phyloP scores from a whole-genome alignment of 2,329 filamentous ascomycete genomes.

The Trichoderma polysporum region DNA sequence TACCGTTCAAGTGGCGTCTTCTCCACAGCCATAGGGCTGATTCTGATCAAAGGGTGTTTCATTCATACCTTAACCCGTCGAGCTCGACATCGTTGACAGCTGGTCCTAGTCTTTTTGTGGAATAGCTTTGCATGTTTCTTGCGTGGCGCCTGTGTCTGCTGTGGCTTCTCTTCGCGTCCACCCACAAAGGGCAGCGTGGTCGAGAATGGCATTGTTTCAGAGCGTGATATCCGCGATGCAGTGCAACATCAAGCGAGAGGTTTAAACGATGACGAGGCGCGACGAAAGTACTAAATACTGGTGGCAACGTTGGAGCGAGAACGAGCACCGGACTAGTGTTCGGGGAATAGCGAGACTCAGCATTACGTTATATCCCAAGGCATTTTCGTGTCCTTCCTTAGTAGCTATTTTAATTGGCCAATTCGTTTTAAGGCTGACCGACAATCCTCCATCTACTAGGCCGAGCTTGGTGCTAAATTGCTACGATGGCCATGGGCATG shows the following conservation, averaged over 20 bases:
- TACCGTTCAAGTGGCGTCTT: not conserved
- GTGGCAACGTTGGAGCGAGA: not conserved
- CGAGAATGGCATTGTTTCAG: not conserved
- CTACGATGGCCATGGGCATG: not conserved
- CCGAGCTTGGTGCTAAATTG: not conserved
- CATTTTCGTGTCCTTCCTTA: not conserved
- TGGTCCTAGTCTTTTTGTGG: slow-evolving; percentile 29
- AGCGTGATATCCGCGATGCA: not conserved
- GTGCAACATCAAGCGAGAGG: not conserved
- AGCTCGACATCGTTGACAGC: slow-evolving; percentile 26
- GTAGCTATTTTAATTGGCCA: not conserved
- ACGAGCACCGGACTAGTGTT: not conserved
- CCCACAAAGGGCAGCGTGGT: not conserved
- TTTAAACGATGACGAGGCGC: slow-evolving; percentile 3
- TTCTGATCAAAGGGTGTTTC: not conserved
- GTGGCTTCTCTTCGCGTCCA: not conserved
- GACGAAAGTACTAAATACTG: not conserved
- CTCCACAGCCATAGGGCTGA: not conserved
- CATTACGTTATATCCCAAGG: not conserved
- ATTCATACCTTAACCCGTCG: slow-evolving; percentile 27
- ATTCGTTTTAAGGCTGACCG: not conserved
- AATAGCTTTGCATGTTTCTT: slow-evolving; percentile 24
- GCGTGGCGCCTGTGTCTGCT: not conserved
- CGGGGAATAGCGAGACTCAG: not conserved
- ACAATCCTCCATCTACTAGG: not conserved